Evolutionary conservation across 495 filamentous ascomycete genomes (phyloP), one percentile per base, ranked within the genome.

Genomic region (Neurospora sp.): DNA sequence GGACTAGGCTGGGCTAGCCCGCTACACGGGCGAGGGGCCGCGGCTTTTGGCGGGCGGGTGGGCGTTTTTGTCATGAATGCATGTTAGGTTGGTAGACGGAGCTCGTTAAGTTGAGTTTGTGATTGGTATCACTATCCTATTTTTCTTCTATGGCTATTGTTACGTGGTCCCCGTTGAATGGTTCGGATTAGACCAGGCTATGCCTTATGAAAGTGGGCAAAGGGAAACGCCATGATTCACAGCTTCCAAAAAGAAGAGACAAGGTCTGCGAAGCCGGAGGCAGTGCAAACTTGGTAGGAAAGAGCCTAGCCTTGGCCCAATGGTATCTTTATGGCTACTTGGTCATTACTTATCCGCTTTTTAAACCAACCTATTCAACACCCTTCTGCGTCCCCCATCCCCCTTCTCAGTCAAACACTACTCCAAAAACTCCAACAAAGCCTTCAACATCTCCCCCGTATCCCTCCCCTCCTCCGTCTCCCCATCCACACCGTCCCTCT

Each of bases 391-490:
- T 27, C 27, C 27, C 27, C 27, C 27, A 27, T 16, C 5, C 39
- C 54, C 59, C 31, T 31, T 10, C 4, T n/a, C 37, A 27, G 16
- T 27, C 10, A 27, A 5, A 2, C 3, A 10, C 72, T 77, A 84
- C 80, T 82, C 84, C 72, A 92, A 75, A 77, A 90, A 91, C 71
- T 88, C 83, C 70, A 92, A 80, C 69, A 94, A 80, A 8, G 92
- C 90, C 70, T 81, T 83, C 42, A 94, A 85, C 91, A 94, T 93
- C 74, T 92, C 91, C 76, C 84, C 88, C 44, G 87, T 83, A 70
- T 90, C 90, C 77, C 86, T 88, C 70, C 84, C 84, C 27, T 88
- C 88, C 5, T 83, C 84, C 27, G 88, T 85, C 27, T 88, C 85
- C 18, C 83, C 84, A 37, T 85, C 83, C 18, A 93, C 84, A n/a